Base-by-base conservation (phyloP, 371 early-diverging fungal genomes). In the Mucor racemosus region DNA sequence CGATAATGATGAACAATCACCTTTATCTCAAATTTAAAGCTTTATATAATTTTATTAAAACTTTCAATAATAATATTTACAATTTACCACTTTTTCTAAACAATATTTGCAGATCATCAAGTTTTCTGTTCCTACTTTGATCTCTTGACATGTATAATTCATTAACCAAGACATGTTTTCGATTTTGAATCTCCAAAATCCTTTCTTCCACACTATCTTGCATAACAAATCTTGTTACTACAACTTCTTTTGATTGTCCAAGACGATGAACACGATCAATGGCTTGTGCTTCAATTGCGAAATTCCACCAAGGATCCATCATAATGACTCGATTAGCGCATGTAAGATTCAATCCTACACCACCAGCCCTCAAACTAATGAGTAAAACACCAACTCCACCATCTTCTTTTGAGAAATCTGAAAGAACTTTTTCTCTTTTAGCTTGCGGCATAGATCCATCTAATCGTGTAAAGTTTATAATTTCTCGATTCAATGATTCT, bases 291-390 rank as follows among this genome's bases (percentile, higher is more conserved):
- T 94, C 92, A n/a, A 90, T 88, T 0, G 88, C 85, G 15, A 78
- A 87, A 75, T 94, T 93, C 92, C 93, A 95, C 94, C 94, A 95
- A 34, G 91, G 90, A 74, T 96, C 94, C 88, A 86, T 78, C 78
- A 90, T 90, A 74, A 72, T 65, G 1, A 94, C 93, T 3, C 91
- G 86, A 57, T 73, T 88, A 0, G 96, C 97, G 26, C 82, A 79
- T 0, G 94, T 94, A 67, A 97, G 68, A 69, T 96, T 96, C 38
- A 97, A 76, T 0, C 96, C 98, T 10, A 97, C 92, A 31, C 96
- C 96, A 72, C 90, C 90, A 19, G 95, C 93, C 66, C 91, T 90
- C 40, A 97, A 79, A 68, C 94, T 94, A 60, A 96, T 87, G 31
- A 97, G 76, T 21, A 97, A 75, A 5, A 96, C 88, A 4, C 68